A percentile compares a stretch with the other conserved stretches of the same genome.
phyloP scores from a whole-genome alignment of 352 stramenopile species.

The Globisporangium parvum region DNA sequence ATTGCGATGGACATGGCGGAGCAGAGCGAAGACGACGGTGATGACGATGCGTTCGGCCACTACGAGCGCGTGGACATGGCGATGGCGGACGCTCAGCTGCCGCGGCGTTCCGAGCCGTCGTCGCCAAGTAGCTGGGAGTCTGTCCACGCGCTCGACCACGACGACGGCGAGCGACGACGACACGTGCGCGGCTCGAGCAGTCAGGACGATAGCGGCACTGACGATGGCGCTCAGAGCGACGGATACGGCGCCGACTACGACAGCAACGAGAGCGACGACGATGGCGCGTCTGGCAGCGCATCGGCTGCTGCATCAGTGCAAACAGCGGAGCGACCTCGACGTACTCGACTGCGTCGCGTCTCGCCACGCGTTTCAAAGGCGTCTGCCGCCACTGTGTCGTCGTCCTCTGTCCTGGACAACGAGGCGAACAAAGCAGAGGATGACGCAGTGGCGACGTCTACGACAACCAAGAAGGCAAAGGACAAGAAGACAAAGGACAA shows the following conservation, averaged over 20 bases:
- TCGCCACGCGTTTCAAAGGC: neutral
- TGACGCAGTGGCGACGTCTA: neutral
- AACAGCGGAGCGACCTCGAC: slow-evolving; percentile 6
- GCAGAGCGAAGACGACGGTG: slow-evolving; percentile 7
- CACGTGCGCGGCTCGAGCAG: no score
- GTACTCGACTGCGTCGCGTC: no score
- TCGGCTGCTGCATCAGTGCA: slow-evolving; percentile 1
- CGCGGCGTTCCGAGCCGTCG: slow-evolving; percentile 2
- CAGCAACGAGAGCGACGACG: slow-evolving; percentile 52
- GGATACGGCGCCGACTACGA: slow-evolving; percentile 67
- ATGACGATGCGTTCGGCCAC: slow-evolving; percentile 5
- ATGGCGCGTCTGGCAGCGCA: slow-evolving; percentile 2
- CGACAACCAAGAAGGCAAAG: slow-evolving; percentile 3
- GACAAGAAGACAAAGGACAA: slow-evolving; percentile 11
- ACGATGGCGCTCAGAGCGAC: slow-evolving; percentile 20
- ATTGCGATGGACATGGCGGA: neutral
- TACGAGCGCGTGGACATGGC: slow-evolving; percentile 10
- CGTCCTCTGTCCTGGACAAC: neutral
- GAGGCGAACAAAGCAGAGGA: neutral
- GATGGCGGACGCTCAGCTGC: no score
- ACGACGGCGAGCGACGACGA: neutral
- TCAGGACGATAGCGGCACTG: neutral
- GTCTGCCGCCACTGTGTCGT: neutral
- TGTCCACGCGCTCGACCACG: slow-evolving; percentile 8
- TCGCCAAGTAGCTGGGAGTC: slow-evolving; percentile 30